Evolutionary conservation across 2,329 filamentous ascomycete genomes (phyloP).

Genomic region (Botrytis cinerea): DNA sequence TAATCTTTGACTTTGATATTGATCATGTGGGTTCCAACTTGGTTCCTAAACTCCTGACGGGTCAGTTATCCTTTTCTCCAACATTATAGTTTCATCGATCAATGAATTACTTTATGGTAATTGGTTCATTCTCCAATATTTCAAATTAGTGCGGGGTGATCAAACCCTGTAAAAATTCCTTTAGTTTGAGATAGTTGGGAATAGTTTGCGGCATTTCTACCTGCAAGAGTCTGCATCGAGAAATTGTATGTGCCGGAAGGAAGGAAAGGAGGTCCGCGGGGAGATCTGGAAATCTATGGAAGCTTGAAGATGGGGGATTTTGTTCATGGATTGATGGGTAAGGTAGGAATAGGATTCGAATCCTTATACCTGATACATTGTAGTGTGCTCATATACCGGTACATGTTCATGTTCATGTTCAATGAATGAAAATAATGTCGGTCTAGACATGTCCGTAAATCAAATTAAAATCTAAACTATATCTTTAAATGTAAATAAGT

Average conservation of each 20-base stretch:
- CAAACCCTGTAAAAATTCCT: background rate
- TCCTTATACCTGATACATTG: background rate
- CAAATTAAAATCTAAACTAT: background rate
- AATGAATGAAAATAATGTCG: background rate
- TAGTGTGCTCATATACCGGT: background rate
- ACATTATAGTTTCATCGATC: conserved; percentile 1
- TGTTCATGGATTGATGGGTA: background rate
- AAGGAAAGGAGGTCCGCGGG: background rate
- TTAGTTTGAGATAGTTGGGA: background rate
- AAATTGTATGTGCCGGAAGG: background rate
- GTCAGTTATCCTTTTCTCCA: background rate
- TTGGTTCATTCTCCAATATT: background rate
- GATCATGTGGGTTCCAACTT: conserved; percentile 5
- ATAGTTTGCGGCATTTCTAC: background rate
- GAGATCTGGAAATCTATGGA: conserved; percentile 6
- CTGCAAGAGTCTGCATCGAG: background rate
- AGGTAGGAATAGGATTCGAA: background rate
- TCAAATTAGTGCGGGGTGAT: conserved; percentile 5
- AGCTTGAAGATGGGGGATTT: background rate
- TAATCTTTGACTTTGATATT: background rate
- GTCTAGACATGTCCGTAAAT: background rate
- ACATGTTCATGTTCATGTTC: background rate
- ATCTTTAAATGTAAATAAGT: background rate
- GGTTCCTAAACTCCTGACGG: background rate
- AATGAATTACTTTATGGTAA: background rate